Evolutionary conservation across 345 rosid species (phyloP), one percentile per base, ranked within the genome.

Genomic region (Rhodamnia argentea): DNA sequence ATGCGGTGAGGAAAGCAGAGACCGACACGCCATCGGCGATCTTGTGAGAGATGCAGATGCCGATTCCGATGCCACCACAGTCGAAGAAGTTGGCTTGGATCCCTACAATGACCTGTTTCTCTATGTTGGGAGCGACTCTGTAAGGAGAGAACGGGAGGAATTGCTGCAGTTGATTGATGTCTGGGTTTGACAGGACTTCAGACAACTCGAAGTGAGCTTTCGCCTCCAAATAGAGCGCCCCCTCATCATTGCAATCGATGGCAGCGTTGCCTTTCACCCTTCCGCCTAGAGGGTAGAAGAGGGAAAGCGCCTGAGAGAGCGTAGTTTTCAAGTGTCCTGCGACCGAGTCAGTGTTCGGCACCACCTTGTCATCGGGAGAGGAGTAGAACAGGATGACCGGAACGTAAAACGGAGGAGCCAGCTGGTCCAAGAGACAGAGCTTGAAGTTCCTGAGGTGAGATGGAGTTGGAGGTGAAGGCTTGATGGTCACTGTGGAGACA

Each of bases 11-110:
- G 82, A 86, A 86, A 60, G 37, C 57, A 44, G 59, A 76, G 57
- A 50, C 13, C 10, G 87, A 54, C 37, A 50, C 60, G 14, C 59
- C 84, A 32, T 86, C 87, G 24, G 85, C 81, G 32, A 86, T 59
- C 87, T 86, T 86, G 78, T 86, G 87, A 10, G 85, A 86, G 40
- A 86, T 11, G 82, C 85, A 86, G 15, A 60, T 76, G 47, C 87
- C 85, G 29, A 86, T 59, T 27, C 76, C 84, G 1, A 83, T 54
- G 27, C 87, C 87, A 2, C 87, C 87, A 52, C 87, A 86, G 14
- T 32, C 8, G 24, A 86, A 86, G 81, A 52, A 50, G 85, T 29
- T 86, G 52, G 64, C 82, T 32, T 86, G 74, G 29, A 86, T 52
- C 47, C 82, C 85, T 24, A 82, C 26, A 16, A 82, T 18, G 50